phyloP scores from a whole-genome alignment of 306 rosid species.

The Vigna reflexopilosa region DNA sequence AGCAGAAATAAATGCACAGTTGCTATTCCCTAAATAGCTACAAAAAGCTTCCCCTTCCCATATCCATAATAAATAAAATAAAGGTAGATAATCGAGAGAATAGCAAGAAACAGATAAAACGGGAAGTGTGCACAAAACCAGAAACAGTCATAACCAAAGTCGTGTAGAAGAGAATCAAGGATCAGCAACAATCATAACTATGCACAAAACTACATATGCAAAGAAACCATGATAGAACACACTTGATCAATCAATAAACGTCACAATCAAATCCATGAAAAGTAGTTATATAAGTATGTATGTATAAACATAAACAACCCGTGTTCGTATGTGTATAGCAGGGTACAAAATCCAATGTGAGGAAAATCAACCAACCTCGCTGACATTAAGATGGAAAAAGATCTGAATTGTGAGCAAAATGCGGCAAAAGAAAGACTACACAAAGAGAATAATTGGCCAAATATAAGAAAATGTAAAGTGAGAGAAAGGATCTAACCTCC shows the following conservation, averaged over 20 bases:
- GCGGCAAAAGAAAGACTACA: constrained; percentile 16
- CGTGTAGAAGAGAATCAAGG: constrained; percentile 1
- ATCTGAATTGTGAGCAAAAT: constrained; percentile 41
- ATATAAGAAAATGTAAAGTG: constrained; percentile 9
- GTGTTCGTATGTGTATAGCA: not conserved
- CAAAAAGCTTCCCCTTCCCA: not conserved
- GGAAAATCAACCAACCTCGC: constrained; percentile 23
- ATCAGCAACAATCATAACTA: constrained; percentile 20
- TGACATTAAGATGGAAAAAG: constrained; percentile 12
- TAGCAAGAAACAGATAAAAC: not conserved
- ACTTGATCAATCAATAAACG: constrained; percentile 12
- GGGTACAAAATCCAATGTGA: constrained; percentile 8
- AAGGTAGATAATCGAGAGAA: not conserved
- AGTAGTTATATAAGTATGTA: not conserved
- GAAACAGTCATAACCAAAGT: constrained; percentile 1
- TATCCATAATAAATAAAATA: not conserved
- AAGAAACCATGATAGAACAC: constrained; percentile 10
- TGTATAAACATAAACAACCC: not conserved
- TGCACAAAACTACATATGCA: constrained; percentile 27
- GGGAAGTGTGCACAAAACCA: not conserved
- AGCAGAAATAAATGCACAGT: constrained; percentile 21
- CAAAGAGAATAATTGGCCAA: not conserved
- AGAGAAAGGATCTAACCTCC: constrained; percentile 73
- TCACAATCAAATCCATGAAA: constrained; percentile 6
- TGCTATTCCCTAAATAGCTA: not conserved